Percentiles rank a stretch among this genome's conserved stretches.
Conservation (phyloP, 345 rosid species). For the Brassica carinata region DNA sequence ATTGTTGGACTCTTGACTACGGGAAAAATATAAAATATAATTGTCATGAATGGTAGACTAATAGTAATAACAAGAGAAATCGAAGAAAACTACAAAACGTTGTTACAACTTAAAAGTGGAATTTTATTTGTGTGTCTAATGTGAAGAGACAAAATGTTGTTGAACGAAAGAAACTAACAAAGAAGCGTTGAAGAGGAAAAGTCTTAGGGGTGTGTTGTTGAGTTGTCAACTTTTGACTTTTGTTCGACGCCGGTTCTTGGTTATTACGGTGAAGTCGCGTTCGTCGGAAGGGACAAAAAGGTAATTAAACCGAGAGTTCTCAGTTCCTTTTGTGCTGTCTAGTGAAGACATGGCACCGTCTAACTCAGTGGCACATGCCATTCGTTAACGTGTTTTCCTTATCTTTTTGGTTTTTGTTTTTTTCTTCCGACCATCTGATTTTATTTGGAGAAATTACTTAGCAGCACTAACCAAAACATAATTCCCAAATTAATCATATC, state of each 20-base stretch:
- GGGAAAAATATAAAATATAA: neutral
- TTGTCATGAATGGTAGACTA: neutral
- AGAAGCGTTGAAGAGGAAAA: slow-evolving; percentile 32
- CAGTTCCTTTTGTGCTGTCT: slow-evolving; percentile 6
- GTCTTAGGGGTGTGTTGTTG: slow-evolving; percentile 27
- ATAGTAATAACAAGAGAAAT: neutral
- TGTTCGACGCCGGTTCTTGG: slow-evolving; percentile 25
- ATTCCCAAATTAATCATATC: neutral
- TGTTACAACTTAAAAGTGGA: slow-evolving; percentile 38
- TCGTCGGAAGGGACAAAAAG: slow-evolving; percentile 28
- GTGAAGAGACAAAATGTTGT: slow-evolving; percentile 36
- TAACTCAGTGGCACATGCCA: slow-evolving; percentile 14
- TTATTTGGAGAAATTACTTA: neutral
- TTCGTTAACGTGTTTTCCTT: slow-evolving; percentile 8
- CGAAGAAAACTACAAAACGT: slow-evolving; percentile 17
- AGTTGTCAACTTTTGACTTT: slow-evolving; percentile 43
- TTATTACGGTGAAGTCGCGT: slow-evolving; percentile 31
- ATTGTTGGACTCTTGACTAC: slow-evolving; percentile 18
- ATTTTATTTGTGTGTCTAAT: slow-evolving; percentile 31
- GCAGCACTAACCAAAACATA: neutral
- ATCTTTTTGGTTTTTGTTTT: neutral
- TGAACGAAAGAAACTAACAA: slow-evolving; percentile 37
- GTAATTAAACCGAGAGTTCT: neutral
- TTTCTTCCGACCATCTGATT: neutral
- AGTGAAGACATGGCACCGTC: slow-evolving; percentile 30